Evolutionary conservation across 768 basidiomycete species (phyloP).

Genomic region (Russula abietina): DNA sequence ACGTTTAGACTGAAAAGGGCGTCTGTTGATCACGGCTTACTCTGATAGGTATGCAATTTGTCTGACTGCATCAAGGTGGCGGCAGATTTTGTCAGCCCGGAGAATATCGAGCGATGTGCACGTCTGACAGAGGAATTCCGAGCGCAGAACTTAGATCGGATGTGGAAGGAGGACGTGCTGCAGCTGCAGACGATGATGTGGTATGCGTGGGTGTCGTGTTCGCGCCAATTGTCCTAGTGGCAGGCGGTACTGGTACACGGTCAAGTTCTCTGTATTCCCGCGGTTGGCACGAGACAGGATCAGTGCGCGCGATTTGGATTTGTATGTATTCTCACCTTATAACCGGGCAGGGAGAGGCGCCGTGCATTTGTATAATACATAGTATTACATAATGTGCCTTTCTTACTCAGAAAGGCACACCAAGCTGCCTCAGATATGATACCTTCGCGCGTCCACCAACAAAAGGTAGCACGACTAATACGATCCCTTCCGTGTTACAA

Average conservation of each 20-base stretch:
- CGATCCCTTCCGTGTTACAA: not conserved
- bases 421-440: too few species aligned
- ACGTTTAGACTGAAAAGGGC: not conserved
- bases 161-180: constrained; percentile 91
- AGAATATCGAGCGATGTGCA: constrained; percentile 84
- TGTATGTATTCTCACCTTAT: constrained; percentile 21
- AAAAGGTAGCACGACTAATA: not conserved
- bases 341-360: constrained; percentile 7
- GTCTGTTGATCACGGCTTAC: not conserved
- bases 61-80: constrained; percentile 95
- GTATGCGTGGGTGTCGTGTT: constrained; percentile 81
- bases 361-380: constrained; percentile 21
- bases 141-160: constrained; percentile 76
- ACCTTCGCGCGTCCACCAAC: not conserved
- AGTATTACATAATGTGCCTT: constrained; percentile 15
- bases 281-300: constrained; percentile 8
- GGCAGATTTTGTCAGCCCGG: constrained; percentile 88
- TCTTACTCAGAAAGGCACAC: not conserved
- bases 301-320: constrained; percentile 6
- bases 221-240: constrained; percentile 26
- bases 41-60: constrained; percentile 73
- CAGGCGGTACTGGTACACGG: not conserved
- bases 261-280: constrained; percentile 1
- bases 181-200: constrained; percentile 90
- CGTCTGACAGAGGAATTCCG: constrained; percentile 82